Base-by-base conservation (phyloP, 1,139 yeast species). In the Scheffersomyces cryptocercus region DNA sequence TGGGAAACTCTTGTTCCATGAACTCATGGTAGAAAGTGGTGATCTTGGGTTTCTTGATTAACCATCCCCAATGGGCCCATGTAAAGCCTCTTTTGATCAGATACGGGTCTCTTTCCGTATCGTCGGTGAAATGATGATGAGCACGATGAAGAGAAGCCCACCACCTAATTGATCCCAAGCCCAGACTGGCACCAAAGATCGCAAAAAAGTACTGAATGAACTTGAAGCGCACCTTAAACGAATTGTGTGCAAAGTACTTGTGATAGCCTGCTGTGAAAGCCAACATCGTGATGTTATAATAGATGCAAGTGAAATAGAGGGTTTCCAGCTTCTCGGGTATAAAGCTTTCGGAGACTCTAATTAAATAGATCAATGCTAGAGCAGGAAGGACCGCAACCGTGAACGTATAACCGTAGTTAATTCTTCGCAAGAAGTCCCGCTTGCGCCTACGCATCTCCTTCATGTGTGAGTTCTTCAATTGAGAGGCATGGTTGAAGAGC, bases 91-190 rank as follows among this genome's bases (percentile, higher is more conserved):
- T 68, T 54, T 82, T 76, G 44, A 76, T 77, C 58, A 78, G 79
- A 54, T 82, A 84, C 0, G 91, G 90, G 57, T 85, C 90, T 37
- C 72, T 67, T 45, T 83, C 88, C 0, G 86, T 80, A 50, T 84
- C 88, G 50, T 73, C 86, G 55, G 72, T 81, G 48, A 59, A 81
- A 44, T 83, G 77, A 55, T 85, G 90, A 58, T 85, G 90, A 0
- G 87, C 87, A 42, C 87, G 63, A 61, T 85, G 91, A 31, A 82
- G 66, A 0, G 82, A 67, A 1, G 83, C 82, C 86, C 88, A 84
- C 68, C 79, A 73, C 44, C 78, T 67, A 1, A 80, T 77, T 1
- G 84, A 70, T 0, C 89, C 88, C 9, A 85, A 58, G 0, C 90
- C 89, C 12, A 79, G 71, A 48, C 85, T 76, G 13, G 82, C 67